Evolutionary conservation across 148 eudicot species (phyloP).

Genomic region (Oxyria digyna): DNA sequence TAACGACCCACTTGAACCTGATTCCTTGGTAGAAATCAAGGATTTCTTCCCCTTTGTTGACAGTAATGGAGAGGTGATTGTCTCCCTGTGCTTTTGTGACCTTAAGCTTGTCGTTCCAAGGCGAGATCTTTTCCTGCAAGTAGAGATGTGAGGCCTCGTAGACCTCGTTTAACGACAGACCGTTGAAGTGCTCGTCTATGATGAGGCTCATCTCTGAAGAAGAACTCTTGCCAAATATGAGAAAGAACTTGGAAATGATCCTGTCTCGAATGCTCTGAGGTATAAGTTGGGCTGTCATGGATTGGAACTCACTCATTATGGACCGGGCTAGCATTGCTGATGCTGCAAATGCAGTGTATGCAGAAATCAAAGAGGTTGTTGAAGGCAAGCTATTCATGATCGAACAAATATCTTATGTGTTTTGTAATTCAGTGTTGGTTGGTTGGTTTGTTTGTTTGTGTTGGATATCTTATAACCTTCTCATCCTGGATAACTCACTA

Average conservation of each 20-base stretch:
- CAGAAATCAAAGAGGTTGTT: conserved; percentile 1
- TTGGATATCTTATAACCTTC: no score
- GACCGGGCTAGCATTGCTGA: conserved; percentile 5
- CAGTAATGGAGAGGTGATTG: not conserved
- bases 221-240: not conserved
- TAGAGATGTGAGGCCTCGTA: conserved; percentile 8
- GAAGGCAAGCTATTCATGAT: not conserved
- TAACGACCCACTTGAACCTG: not conserved
- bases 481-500: no score
- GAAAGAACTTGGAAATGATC: not conserved
- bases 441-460: no score
- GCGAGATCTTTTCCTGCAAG: conserved; percentile 9
- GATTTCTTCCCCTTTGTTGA: conserved; percentile 14
- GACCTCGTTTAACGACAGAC: conserved; percentile 5
- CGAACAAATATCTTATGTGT: no score
- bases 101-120: conserved; percentile 5
- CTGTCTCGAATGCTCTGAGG: not conserved
- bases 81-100: conserved; percentile 6
- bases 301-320: conserved; percentile 4
- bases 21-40: conserved; percentile 9
- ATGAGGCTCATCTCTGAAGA: conserved; percentile 4
- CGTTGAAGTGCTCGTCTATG: conserved; percentile 7
- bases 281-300: not conserved
- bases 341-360: conserved; percentile 7
- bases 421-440: no score